A percentile compares a stretch with the other conserved stretches of the same genome.
Evolutionary conservation across 2,329 filamentous ascomycete species (phyloP).

Genomic region (Venturia oleaginea): DNA sequence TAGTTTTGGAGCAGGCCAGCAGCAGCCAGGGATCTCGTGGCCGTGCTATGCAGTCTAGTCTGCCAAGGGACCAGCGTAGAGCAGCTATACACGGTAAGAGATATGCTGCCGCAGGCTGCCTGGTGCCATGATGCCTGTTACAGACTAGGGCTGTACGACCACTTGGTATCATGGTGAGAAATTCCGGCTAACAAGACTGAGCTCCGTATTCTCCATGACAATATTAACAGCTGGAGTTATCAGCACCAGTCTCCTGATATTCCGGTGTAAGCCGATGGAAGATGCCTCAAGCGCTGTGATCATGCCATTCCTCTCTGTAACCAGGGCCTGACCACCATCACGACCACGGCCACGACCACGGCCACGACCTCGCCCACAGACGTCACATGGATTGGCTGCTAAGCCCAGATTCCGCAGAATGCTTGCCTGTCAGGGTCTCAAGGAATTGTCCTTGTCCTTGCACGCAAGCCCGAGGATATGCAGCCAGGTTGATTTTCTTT

Average conservation of each 20-base stretch:
- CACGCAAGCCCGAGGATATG: not conserved
- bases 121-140: not conserved
- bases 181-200: not conserved
- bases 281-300: too few species aligned
- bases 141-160: not conserved
- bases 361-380: not conserved
- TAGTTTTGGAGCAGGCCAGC: not conserved
- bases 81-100: not conserved
- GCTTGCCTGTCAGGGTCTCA: not conserved
- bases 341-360: not conserved
- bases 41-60: not conserved
- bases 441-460: constrained; percentile 1
- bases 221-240: not conserved
- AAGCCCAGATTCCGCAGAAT: not conserved
- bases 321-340: too few species aligned
- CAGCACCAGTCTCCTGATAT: not conserved
- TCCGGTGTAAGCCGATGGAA: not conserved
- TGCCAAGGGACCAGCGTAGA: not conserved
- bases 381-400: not conserved
- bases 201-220: not conserved
- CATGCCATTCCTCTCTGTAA: too few species aligned
- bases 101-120: not conserved
- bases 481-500: constrained; percentile 1
- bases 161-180: not conserved
- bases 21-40: not conserved